Evolutionary conservation across 2,329 filamentous ascomycete species (phyloP).

Genomic region (Talaromyces islandicus): DNA sequence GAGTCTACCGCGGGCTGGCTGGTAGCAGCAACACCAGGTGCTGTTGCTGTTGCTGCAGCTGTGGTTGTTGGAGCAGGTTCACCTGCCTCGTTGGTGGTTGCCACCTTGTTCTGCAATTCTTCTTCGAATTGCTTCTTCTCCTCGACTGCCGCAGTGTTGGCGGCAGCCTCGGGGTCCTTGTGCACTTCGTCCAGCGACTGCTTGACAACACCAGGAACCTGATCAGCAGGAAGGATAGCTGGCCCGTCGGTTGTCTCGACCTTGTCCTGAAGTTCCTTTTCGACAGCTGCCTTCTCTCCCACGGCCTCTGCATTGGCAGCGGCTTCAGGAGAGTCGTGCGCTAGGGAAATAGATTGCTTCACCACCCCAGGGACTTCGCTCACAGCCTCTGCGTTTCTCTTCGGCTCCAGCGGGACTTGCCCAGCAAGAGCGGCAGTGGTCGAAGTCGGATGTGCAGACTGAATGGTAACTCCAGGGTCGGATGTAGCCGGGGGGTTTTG

Average conservation of each 20-base stretch:
- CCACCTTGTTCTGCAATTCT: constrained; percentile 58
- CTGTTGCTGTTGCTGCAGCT: constrained; percentile 32
- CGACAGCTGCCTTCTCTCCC: constrained; percentile 66
- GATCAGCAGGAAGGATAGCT: constrained; percentile 23
- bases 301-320: constrained; percentile 63
- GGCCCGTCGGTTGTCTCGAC: constrained; percentile 18
- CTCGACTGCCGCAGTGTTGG: constrained; percentile 58
- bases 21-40: constrained; percentile 19
- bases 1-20: constrained; percentile 17
- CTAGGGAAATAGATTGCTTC: constrained; percentile 40
- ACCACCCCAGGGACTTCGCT: constrained; percentile 38
- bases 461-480: constrained; percentile 35
- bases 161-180: constrained; percentile 60
- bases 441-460: constrained; percentile 44
- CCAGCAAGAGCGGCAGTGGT: constrained; percentile 43
- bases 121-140: constrained; percentile 66
- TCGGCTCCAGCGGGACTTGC: constrained; percentile 38
- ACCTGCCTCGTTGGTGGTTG: constrained; percentile 18
- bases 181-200: constrained; percentile 41
- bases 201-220: constrained; percentile 31
- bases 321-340: constrained; percentile 63
- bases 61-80: constrained; percentile 28
- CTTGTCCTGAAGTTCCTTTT: constrained; percentile 63
- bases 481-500: constrained; percentile 43
- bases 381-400: constrained; percentile 17